Percentiles rank a stretch among this genome's conserved stretches.
These are phyloP conservation scores for Coccinonectria pachysandricola DNA, from an alignment of 2,329 filamentous ascomycete species.

Conservation along the genomic window DNA sequence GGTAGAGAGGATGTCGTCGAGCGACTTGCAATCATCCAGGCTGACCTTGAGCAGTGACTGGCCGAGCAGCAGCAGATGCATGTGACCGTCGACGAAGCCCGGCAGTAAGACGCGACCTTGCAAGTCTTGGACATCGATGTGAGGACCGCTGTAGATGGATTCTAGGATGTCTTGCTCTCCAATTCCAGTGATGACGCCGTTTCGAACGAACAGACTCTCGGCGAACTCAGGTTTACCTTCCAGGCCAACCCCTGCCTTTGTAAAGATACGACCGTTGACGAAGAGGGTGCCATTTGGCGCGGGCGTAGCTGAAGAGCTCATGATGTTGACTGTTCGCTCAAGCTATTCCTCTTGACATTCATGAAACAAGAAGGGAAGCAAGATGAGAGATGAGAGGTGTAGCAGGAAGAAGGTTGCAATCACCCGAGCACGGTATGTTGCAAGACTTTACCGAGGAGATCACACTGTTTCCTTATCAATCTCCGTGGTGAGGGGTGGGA, in stretches of 20 bases:
- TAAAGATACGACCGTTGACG: constrained; percentile 20
- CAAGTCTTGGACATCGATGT: constrained; percentile 17
- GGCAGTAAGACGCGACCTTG: constrained; percentile 34
- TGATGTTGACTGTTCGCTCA: constrained; percentile 3
- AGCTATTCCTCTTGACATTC: no score
- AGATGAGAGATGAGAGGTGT: no score
- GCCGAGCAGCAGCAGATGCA: constrained; percentile 44
- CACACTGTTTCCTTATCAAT: no score
- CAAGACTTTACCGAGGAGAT: no score
- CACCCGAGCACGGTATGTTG: no score
- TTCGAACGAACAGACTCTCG: constrained; percentile 24
- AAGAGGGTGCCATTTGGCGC: constrained; percentile 15
- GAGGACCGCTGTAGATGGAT: constrained; percentile 9
- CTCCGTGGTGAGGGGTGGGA: no score
- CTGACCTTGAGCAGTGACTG: constrained; percentile 42
- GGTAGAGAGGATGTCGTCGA: constrained; percentile 38
- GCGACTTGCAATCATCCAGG: constrained; percentile 35
- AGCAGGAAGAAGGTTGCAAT: no score
- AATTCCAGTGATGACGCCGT: constrained; percentile 25
- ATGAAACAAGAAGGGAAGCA: no score
- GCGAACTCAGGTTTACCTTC: constrained; percentile 19
- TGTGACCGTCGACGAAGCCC: constrained; percentile 47
- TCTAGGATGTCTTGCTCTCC: constrained; percentile 19
- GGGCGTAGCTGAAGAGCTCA: constrained; percentile 9
- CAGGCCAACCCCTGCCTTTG: constrained; percentile 14